A percentile compares a stretch with the other conserved stretches of the same genome.
These are phyloP conservation scores for Discostella pseudostelligera DNA, from an alignment of 108 stramenopile species.

Conservation along the genomic window DNA sequence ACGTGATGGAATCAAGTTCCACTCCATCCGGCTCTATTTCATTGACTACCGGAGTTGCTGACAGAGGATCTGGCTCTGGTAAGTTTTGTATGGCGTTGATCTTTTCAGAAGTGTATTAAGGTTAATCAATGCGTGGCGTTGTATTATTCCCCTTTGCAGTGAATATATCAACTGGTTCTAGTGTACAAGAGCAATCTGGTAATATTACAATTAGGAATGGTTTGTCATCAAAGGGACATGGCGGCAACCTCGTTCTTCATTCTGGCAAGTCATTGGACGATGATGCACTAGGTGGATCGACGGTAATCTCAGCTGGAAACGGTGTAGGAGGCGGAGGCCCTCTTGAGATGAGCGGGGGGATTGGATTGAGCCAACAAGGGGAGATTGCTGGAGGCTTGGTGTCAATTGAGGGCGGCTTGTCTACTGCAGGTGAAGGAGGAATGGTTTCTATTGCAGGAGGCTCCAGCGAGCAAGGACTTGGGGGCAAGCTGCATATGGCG, in stretches of 20 bases:
- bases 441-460: conserved; percentile 12
- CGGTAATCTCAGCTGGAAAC: no score
- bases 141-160: background rate
- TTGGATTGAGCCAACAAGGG: no score
- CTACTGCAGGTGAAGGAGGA: conserved; percentile 4
- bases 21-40: conserved; percentile 5
- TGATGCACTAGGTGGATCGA: no score
- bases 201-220: background rate
- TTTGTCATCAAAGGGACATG: background rate
- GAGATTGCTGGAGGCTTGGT: conserved; percentile 11
- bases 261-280: conserved; percentile 4
- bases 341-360: no score
- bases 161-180: conserved; percentile 9
- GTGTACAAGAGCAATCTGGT: conserved; percentile 2
- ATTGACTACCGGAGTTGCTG: conserved; percentile 15
- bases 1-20: conserved; percentile 7
- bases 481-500: background rate
- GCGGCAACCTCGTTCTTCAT: background rate
- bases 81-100: background rate
- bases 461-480: background rate
- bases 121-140: no score
- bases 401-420: conserved; percentile 6
- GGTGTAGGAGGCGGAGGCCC: no score
- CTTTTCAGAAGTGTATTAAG: background rate
- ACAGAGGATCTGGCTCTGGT: conserved; percentile 14